Evolutionary conservation across 305 asterid species (phyloP), one percentile per base, ranked within the genome.

Genomic region (Fraxinus platypoda): DNA sequence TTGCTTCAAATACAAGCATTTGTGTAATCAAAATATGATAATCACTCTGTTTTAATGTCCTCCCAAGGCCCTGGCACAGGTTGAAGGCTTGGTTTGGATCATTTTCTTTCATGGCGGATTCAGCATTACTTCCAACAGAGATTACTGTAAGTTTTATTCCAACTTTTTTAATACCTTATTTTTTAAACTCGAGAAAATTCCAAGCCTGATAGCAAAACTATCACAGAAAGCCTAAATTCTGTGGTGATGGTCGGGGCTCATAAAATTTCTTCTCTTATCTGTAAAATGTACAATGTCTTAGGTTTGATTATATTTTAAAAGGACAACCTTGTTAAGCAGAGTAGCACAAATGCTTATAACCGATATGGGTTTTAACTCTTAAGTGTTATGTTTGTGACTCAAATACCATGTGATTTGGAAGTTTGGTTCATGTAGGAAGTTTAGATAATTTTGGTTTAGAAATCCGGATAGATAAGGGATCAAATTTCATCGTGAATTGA

Each of bases 1-100:
- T 84, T 87, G 84, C 97, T 90, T 92, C 84, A 57, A 78, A 17
- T 83, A 72, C 76, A 92, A 91, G 90, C 66, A 59, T 26, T 11
- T 30, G 81, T 15, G 73, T 43, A 21, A 68, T 68, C 75, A 81
- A 43, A 71, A 38, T 26, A 78, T 71, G 46, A 46, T 83, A 34
- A 78, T 57, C 77, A 46, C 41, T 49, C 5, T 21, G 43, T 78
- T 78, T 54, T 28, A 25, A 52, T 79, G 74, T 33, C 64, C 74
- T 77, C 46, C 35, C 81, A n/a, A 52, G 23, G 23, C 78, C 86
- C 78, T 85, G 86, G 84, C 59, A 17, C 75, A 52, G 62, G 62
- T 52, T 52, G 62, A 52, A 52, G 62, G 8, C 5, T 62, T 85
- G 75, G 54, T 49, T 79, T 5, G 80, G 78, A 31, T 76, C 86